These are phyloP conservation scores for Globisporangium sylvaticum DNA, from an alignment of 352 stramenopile genomes.

Conservation along the genomic window DNA sequence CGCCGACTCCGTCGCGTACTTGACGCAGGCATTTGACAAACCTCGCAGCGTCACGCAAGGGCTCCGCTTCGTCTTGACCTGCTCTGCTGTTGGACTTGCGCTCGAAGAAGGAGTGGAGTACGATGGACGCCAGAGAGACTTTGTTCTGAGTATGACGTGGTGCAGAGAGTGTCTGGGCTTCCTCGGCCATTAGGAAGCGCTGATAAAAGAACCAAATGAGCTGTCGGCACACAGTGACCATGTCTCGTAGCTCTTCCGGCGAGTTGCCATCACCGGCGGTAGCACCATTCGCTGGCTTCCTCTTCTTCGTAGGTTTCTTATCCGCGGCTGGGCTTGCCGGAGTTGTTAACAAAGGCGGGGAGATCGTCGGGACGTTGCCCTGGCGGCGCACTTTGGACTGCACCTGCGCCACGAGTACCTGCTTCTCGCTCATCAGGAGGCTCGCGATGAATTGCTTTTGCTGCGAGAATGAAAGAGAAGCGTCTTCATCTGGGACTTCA, in stretches of 20 bases:
- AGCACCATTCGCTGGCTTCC: neutral
- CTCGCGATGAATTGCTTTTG: constrained; percentile 30
- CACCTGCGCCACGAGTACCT: constrained; percentile 21
- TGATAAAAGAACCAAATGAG: constrained; percentile 58
- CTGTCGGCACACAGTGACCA: constrained; percentile 24
- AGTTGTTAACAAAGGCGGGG: constrained; percentile 9
- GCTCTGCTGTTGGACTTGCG: constrained; percentile 16
- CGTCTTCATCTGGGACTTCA: neutral
- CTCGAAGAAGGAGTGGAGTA: constrained; percentile 60
- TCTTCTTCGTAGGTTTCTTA: constrained; percentile 10
- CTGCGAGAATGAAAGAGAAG: neutral
- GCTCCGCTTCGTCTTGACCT: constrained; percentile 23
- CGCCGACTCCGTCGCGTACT: constrained; percentile 18
- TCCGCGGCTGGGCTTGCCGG: neutral
- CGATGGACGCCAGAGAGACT: constrained; percentile 25
- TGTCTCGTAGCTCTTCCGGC: neutral
- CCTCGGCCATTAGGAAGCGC: constrained; percentile 47
- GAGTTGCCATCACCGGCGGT: constrained; percentile 5
- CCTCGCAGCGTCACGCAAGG: constrained; percentile 23
- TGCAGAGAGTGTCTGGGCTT: constrained; percentile 25
- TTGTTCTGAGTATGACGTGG: neutral
- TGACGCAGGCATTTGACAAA: constrained; percentile 39
- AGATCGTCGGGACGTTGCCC: constrained; percentile 32
- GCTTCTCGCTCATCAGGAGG: constrained; percentile 33
- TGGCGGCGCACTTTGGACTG: constrained; percentile 35